Base-by-base conservation (phyloP, 805 yeast species). In the Ogataea trehalophila region DNA sequence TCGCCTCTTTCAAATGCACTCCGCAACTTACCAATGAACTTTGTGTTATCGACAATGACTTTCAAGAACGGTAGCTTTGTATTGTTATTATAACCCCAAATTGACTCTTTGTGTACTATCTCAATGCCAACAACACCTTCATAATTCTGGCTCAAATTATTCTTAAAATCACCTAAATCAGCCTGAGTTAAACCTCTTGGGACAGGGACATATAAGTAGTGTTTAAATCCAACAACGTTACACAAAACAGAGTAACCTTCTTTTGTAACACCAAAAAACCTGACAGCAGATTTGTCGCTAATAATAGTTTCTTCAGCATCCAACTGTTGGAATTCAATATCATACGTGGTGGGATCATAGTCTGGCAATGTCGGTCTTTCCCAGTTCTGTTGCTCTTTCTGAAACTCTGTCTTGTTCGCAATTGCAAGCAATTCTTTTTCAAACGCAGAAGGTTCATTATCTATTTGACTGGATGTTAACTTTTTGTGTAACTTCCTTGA, bases 81-180 rank as follows among this genome's bases (percentile, higher is more conserved):
- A 56, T 85, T 88, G 51, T 95, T 94, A 47, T 83, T 83, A 62
- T 77, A 94, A 9, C 97, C 97, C 97, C 97, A 92, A 48, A 94
- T 83, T 11, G 95, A 85, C 63, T 92, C 96, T 57, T 88, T 89
- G 60, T 75, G 65, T 5, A 66, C 72, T 14, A 91, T 72, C 49
- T 87, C 89, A 18, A 92, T 71, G 18, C 76, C 75, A 50, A 79
- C 75, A 11, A 89, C 73, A n/a, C 85, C 84, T 45, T 72, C 73
- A 49, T 77, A 83, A 48, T 70, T 54, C 55, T 66, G 66, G 53
- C 72, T 70, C 50, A 86, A 50, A 58, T 80, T 70, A 29, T 68
- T 62, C 22, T 69, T 56, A 55, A 85, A 76, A 9, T 67, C 69
- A 0, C 61, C 57, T 41, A 87, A 58, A 54, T 84, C 84, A 23